Base-by-base conservation (phyloP, 164 flowering plant genomes). In the Aristolochia contorta region DNA sequence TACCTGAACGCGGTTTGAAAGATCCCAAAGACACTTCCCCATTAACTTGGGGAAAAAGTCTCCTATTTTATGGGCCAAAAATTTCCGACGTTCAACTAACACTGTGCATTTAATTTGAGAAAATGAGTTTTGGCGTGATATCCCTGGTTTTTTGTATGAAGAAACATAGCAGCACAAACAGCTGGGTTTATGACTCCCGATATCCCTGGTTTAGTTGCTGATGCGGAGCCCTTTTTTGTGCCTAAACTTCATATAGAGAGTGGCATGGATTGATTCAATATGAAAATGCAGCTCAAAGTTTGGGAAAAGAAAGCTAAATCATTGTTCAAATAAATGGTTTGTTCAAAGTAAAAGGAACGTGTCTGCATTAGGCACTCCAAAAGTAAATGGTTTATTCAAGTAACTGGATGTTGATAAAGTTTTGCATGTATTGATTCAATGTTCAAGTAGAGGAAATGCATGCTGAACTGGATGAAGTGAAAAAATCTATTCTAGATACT, bases 141-240 rank as follows among this genome's bases (percentile, higher is more conserved):
- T n/a, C n/a, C n/a, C n/a, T 80, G 52, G 59, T 76, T 69, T 57
- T 84, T n/a, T n/a, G n/a, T n/a, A n/a, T n/a, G n/a, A 59, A 84
- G 83, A 72, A 89, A 82, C 50, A 60, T 90, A 43, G 85, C 77
- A 71, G 87, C 83, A 52, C 96, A 87, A 74, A 93, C 96, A 56
- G 80, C 96, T 60, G 98, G 97, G 64, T 93, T 86, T 69, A 79
- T 83, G 83, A 86, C 92, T 12, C 78, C 91, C 65, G 98, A 93
- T 71, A 63, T 93, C 60, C 71, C 59, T 51, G 87, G 92, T 62
- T 64, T 93, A 67, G 60, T 87, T 74, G 98, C 98, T 47, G 96
- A 89, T 83, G 84, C 89, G 62, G 84, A 82, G 63, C 83, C 84
- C 54, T 82, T 77, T 77, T 67, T 81, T 47, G 54, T 86, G 8